phyloP scores from a whole-genome alignment of 129 eudicot species.

The Centaurea solstitialis region DNA sequence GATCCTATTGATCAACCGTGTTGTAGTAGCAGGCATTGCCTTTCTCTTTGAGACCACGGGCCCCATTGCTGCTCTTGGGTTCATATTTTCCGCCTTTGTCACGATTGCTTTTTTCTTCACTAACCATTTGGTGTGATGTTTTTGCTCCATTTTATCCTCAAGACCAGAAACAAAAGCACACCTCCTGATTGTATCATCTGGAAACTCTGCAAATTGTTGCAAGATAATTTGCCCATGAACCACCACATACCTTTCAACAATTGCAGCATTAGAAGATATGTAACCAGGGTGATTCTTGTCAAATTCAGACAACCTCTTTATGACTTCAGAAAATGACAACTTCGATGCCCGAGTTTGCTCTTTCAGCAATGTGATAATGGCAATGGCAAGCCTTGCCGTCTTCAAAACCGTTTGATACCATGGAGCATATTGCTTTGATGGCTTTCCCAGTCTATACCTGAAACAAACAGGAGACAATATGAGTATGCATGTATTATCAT shows the following conservation, averaged over 20 bases:
- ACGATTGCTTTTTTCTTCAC: slow-evolving; percentile 75
- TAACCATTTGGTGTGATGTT: slow-evolving; percentile 93
- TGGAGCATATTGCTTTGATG: slow-evolving; percentile 87
- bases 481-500: background rate
- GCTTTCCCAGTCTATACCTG: slow-evolving; percentile 98
- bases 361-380: slow-evolving; percentile 80
- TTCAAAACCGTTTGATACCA: slow-evolving; percentile 95
- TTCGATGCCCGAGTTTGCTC: slow-evolving; percentile 92
- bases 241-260: slow-evolving; percentile 77
- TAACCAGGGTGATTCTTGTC: slow-evolving; percentile 75
- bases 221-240: slow-evolving; percentile 93
- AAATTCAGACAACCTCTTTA: slow-evolving; percentile 71
- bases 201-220: slow-evolving; percentile 89
- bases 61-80: slow-evolving; percentile 77
- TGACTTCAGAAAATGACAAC: slow-evolving; percentile 70
- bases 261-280: slow-evolving; percentile 65
- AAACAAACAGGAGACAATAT: slow-evolving; percentile 19
- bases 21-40: slow-evolving; percentile 94
- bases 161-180: slow-evolving; percentile 78
- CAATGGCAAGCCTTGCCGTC: slow-evolving; percentile 80
- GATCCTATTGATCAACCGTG: slow-evolving; percentile 74
- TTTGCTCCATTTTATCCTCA: slow-evolving; percentile 71
- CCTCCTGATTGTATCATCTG: slow-evolving; percentile 73
- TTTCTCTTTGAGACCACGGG: slow-evolving; percentile 77
- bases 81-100: slow-evolving; percentile 53